Evolutionary conservation across 2,329 filamentous ascomycete genomes (phyloP).

Genomic region (Aspergillus sp.): DNA sequence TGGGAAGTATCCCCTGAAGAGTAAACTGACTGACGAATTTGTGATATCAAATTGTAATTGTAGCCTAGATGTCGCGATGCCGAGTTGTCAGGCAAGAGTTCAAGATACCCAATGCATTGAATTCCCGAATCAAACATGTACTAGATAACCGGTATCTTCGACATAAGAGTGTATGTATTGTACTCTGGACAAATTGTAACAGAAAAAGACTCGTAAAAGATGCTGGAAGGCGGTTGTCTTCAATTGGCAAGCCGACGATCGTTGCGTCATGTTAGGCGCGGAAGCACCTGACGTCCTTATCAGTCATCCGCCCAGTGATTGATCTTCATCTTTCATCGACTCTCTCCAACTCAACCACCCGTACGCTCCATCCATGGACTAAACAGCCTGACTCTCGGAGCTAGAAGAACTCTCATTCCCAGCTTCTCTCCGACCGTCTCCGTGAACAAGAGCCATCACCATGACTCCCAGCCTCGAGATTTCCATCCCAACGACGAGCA

Average conservation of each 20-base stretch:
- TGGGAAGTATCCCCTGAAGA: constrained; percentile 34
- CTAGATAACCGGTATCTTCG: too few species aligned
- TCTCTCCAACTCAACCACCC: background rate
- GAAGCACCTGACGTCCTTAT: background rate
- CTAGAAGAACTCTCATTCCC: too few species aligned
- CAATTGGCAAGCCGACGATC: background rate
- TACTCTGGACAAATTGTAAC: too few species aligned
- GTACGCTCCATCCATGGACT: background rate
- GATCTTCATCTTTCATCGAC: background rate
- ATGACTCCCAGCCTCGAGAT: constrained; percentile 47
- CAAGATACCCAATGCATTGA: background rate
- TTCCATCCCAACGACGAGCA: constrained; percentile 48
- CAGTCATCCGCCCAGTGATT: background rate
- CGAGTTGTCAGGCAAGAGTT: background rate
- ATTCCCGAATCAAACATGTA: background rate
- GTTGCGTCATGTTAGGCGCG: background rate
- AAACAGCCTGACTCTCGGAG: background rate
- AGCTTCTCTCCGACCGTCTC: background rate
- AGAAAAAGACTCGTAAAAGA: too few species aligned
- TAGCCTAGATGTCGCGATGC: background rate
- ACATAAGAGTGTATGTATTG: background rate
- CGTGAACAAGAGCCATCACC: constrained; percentile 2
- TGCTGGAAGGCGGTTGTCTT: too few species aligned
- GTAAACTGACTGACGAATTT: too few species aligned
- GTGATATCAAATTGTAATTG: background rate